Base-by-base conservation (phyloP, 805 yeast species). In the Vanderwaltozyma tropicalis region DNA sequence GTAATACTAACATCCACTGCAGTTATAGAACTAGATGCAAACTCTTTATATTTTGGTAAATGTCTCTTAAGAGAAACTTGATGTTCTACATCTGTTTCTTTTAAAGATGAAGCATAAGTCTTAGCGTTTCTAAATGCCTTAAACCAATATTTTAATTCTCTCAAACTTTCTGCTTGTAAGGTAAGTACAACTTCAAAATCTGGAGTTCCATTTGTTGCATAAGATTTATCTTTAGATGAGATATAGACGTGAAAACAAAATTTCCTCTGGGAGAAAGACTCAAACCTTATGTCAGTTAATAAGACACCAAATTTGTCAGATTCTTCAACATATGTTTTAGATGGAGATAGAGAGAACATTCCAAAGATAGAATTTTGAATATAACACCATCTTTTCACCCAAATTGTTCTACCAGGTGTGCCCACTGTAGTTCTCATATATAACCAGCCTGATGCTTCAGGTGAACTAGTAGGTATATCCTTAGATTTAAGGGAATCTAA, bases 321-420 rank as follows among this genome's bases (percentile, higher is more conserved):
- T 60, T 89, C 96, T 52, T 85, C 88, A 3, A 89, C 96, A 53
- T 66, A 80, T 0, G 76, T 73, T 32, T 72, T 69, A 6, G 76
- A 68, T 0, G 84, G 80, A 28, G 88, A 72, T 18, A 82, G 59
- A 3, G 73, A 63, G 26, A 92, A 67, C 44, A 85, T 63, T 0
- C 97, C 97, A 62, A 88, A 81, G 2, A 84, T 67, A 0, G 92
- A 94, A 34, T 74, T 75, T 49, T 80, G 81, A 10, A 89, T 65
- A 52, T 82, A 89, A 2, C 55, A 46, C 96, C 96, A 88, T 40
- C 95, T 65, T 41, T 78, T 69, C 1, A 78, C 81, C 96, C 96
- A 89, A 1, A 74, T 63, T 12, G 71, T 71, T 41, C 79, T 69
- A 14, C 70, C 61, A 1, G 78, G 72, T 14, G 30, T 28, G 1